These are phyloP conservation scores for Penicillium dipodomyicola DNA, from an alignment of 495 filamentous ascomycete genomes.

Conservation along the genomic window DNA sequence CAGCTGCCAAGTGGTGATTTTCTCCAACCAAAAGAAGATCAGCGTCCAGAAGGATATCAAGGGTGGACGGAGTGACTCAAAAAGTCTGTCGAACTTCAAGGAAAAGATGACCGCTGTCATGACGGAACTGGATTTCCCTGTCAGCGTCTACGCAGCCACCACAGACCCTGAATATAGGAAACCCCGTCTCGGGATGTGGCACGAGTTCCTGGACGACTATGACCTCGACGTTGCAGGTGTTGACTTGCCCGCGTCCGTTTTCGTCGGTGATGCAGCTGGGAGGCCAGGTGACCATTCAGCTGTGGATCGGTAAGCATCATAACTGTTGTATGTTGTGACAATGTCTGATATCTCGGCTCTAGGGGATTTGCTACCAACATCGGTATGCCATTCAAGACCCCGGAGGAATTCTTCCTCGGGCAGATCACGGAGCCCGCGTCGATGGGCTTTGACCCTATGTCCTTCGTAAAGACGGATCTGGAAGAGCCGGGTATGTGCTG, in stretches of 20 bases:
- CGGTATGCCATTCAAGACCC: conserved; percentile 75
- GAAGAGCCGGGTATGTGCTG: conserved; percentile 32
- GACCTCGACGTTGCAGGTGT: conserved; percentile 62
- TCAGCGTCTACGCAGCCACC: conserved; percentile 82
- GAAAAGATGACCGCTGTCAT: conserved; percentile 69
- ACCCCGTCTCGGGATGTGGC: conserved; percentile 87
- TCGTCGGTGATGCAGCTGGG: conserved; percentile 88
- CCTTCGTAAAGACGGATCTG: conserved; percentile 46
- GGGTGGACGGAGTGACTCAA: conserved; percentile 58
- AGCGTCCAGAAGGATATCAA: conserved; percentile 71
- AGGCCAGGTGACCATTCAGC: conserved; percentile 67
- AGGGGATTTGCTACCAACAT: conserved; percentile 77
- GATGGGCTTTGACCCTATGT: conserved; percentile 64
- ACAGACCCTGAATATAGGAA: conserved; percentile 79
- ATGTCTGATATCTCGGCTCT: conserved; percentile 10
- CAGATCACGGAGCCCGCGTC: conserved; percentile 59
- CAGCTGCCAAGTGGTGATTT: conserved; percentile 74
- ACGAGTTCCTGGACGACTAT: conserved; percentile 71
- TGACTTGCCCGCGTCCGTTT: conserved; percentile 67
- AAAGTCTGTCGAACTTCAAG: conserved; percentile 73
- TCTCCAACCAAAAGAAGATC: conserved; percentile 87
- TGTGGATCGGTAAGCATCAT: conserved; percentile 62
- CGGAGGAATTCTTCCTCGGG: conserved; percentile 85
- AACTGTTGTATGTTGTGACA: not conserved
- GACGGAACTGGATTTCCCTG: conserved; percentile 68